Base-by-base conservation (phyloP, 2,329 filamentous ascomycete genomes). In the Aspergillus piperis region DNA sequence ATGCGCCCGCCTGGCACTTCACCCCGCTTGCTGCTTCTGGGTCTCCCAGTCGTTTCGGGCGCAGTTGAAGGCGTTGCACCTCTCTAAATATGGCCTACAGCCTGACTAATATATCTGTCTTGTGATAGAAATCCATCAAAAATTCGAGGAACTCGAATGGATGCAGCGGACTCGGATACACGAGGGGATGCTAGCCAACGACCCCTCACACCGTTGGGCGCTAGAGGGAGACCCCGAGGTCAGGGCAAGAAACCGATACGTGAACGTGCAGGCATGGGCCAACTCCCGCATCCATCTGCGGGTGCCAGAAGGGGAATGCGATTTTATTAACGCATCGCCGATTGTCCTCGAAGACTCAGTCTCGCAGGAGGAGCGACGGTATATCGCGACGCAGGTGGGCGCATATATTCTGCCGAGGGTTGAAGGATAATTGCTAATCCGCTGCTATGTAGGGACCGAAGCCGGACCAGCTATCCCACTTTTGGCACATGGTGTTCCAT, bases 401-500 rank as follows among this genome's bases (percentile, higher is more conserved):
- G 42, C 10, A 15, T 17, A 15, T 32, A 21, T 19, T n/a, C 42
- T n/a, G 10, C 32, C 23, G 30, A 41, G 27, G 25, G 11, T n/a
- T 21, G 23, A n/a, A n/a, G 2, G 8, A 15, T 47, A 3, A 21
- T 21, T n/a, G 6, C 39, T 44, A 15, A 47, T 17, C 27, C 3
- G 27, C 44, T 23, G 32, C 51, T 53, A 32, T 47, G 42, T 21
- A 88, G 80, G 95, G 95, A 0, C 95, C 95, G 5, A 96, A 93
- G 70, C 77, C 83, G 61, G 85, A 86, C 25, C 91, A 90, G 15
- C 83, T 89, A 58, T 86, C 88, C 66, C 92, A 96, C 71, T 90
- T 96, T 66, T 99, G 94, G 91, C 91, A 95, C 71, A 99, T 99
- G 95, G 82, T 97, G 38, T 90, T 91, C 73, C 88, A 96, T 70